Conservation (phyloP, 2,329 filamentous ascomycete species). For the Cadophora gregata region DNA sequence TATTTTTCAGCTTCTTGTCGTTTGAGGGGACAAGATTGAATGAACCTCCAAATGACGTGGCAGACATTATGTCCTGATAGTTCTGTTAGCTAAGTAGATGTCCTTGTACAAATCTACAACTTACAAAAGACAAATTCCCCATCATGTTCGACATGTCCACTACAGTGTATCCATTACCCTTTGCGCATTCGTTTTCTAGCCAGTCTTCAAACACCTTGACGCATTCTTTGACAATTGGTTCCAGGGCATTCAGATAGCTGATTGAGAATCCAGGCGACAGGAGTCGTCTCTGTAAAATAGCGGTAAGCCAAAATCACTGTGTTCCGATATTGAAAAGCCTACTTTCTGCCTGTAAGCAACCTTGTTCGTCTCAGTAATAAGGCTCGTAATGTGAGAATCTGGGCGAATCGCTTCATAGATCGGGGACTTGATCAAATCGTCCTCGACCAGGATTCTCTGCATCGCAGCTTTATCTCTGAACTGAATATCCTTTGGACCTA, state of each 20-base stretch:
- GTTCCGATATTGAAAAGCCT: neutral
- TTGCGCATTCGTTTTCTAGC: conserved; percentile 22
- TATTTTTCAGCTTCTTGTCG: conserved; percentile 28
- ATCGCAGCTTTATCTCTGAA: conserved; percentile 27
- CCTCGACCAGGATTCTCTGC: conserved; percentile 30
- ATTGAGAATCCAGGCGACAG: conserved; percentile 34
- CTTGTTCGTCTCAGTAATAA: conserved; percentile 32
- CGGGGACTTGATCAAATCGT: conserved; percentile 30
- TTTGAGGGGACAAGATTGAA: conserved; percentile 31
- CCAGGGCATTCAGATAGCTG: conserved; percentile 32
- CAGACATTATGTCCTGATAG: conserved; percentile 32
- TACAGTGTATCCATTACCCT: conserved; percentile 21
- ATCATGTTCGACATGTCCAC: conserved; percentile 27
- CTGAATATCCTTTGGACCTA: conserved; percentile 28
- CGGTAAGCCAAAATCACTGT: neutral
- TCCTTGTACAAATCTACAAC: neutral
- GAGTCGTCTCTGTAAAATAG: conserved; percentile 26
- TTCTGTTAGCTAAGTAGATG: neutral
- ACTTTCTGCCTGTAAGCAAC: conserved; percentile 32
- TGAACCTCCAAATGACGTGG: conserved; percentile 33
- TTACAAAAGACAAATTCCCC: conserved; percentile 30
- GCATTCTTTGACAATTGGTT: conserved; percentile 31
- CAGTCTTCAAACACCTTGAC: conserved; percentile 25
- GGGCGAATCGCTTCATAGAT: conserved; percentile 25
- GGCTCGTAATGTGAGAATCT: conserved; percentile 18